These are phyloP conservation scores for Pouteria glomerata DNA, from an alignment of 148 eudicot species.

Conservation along the genomic window DNA sequence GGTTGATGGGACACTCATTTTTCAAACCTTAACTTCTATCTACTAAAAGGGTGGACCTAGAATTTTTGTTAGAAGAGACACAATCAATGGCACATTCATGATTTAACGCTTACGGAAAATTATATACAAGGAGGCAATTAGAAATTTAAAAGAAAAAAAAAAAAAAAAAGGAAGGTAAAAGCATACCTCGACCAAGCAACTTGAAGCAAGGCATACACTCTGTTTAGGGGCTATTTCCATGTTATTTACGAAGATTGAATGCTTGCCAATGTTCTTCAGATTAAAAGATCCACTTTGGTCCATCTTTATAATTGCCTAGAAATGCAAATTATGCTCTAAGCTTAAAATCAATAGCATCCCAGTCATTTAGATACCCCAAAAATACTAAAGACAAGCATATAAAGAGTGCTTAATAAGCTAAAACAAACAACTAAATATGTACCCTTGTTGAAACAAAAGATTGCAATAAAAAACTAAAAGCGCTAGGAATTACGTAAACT, in stretches of 20 bases:
- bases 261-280: slow-evolving; percentile 47
- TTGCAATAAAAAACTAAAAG: neutral
- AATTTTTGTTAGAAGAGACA: too few relatives aligned
- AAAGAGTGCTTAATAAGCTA: neutral
- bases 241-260: slow-evolving; percentile 39
- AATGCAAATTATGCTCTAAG: neutral
- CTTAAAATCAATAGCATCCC: neutral
- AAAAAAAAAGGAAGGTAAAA: slow-evolving; percentile 1
- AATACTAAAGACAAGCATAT: neutral
- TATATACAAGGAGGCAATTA: too few relatives aligned
- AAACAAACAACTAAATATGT: neutral
- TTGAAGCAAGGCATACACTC: slow-evolving; percentile 31
- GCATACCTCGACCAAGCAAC: slow-evolving; percentile 55
- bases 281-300: slow-evolving; percentile 45
- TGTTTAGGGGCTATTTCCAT: slow-evolving; percentile 34
- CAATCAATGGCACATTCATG: too few relatives aligned
- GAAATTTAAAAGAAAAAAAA: too few relatives aligned
- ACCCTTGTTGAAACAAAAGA: neutral
- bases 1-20: too few relatives aligned
- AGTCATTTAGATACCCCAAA: neutral
- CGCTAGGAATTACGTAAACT: neutral
- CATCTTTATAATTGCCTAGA: slow-evolving; percentile 57
- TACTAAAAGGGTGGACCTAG: too few relatives aligned
- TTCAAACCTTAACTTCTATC: too few relatives aligned
- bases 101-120: too few relatives aligned